phyloP scores from a whole-genome alignment of 345 rosid genomes.

The Populus pruinosa region DNA sequence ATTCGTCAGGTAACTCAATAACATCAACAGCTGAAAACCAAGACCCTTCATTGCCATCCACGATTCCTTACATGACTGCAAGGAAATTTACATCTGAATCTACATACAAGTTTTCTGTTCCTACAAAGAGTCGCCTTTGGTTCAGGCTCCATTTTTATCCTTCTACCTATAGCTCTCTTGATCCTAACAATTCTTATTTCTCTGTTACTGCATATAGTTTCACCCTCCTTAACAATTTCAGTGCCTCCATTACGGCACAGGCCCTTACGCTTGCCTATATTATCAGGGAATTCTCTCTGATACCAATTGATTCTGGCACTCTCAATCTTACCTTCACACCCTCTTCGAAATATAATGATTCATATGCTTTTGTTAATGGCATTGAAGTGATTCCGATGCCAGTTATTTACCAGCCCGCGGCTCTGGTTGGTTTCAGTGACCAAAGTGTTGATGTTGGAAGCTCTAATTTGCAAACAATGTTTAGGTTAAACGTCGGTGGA shows the following conservation, averaged over 20 bases:
- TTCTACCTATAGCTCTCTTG: constrained; percentile 18
- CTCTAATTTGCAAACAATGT: too few species aligned
- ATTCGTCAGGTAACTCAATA: constrained; percentile 4
- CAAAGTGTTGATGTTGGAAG: too few species aligned
- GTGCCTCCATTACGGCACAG: constrained; percentile 20
- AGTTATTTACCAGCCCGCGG: too few species aligned
- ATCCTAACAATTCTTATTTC: constrained; percentile 18
- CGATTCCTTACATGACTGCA: constrained; percentile 28
- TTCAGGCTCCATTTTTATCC: constrained; percentile 30
- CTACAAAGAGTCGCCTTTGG: constrained; percentile 17
- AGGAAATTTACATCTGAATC: constrained; percentile 19
- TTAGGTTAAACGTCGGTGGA: too few species aligned
- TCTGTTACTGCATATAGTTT: constrained; percentile 16
- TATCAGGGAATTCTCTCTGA: constrained; percentile 19
- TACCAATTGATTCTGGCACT: background rate
- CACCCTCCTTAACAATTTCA: constrained; percentile 25
- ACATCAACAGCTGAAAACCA: constrained; percentile 16
- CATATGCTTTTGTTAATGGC: too few species aligned
- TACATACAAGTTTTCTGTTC: constrained; percentile 18
- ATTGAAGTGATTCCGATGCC: too few species aligned
- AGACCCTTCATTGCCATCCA: constrained; percentile 26
- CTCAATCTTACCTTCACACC: constrained; percentile 25
- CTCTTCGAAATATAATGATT: background rate
- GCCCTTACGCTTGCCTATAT: constrained; percentile 28
- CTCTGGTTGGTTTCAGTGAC: too few species aligned